Base-by-base conservation (phyloP, 352 stramenopile species). In the Globisporangium megalacanthum region DNA sequence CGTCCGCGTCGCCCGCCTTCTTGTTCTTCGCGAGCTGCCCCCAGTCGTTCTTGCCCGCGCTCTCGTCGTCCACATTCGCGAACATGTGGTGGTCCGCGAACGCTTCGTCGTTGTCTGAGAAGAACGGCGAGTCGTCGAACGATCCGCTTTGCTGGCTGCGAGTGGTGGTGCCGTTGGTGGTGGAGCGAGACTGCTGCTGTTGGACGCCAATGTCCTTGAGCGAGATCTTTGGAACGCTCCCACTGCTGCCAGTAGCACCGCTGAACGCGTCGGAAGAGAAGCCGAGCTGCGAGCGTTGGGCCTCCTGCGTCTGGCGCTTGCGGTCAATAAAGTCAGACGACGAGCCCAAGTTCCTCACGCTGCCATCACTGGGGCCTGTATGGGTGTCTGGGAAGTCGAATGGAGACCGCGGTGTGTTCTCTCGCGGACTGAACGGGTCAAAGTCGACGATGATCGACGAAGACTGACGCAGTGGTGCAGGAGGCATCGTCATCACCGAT, bases 381-480 rank as follows among this genome's bases (percentile, higher is more conserved):
- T 47, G 50, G 1, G 35, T 47, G 6, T 19, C 33, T 20, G 65
- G 63, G 48, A 81, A 79, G 51, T 72, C 63, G 55, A 87, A 84
- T 0, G 73, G 78, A 17, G 67, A 68, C 6, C 61, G 74, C 15
- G 81, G 79, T 13, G 73, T 88, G 17, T 68, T 68, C 17, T 71
- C 73, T 33, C 75, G 77, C 5, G 74, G 76, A 60, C 78, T 86
- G 63, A 88, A 91, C 3, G 80, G 78, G 36, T 89, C 80, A 66
- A 91, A 89, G 54, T 91, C 79, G 11, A 81, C 58, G 41, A 91
- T 73, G 4, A 69, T 91, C 19, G 77, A 71, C 36, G 61, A 61
- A 66, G 72, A 66, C 36, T 68, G 54, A 35, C 50, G 61, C 37
- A 76, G 63, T 9, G 63, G 62, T 9, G 50, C 48, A 4, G 71